These are phyloP conservation scores for Vicia sativa DNA, from an alignment of 306 rosid genomes.

Conservation along the genomic window DNA sequence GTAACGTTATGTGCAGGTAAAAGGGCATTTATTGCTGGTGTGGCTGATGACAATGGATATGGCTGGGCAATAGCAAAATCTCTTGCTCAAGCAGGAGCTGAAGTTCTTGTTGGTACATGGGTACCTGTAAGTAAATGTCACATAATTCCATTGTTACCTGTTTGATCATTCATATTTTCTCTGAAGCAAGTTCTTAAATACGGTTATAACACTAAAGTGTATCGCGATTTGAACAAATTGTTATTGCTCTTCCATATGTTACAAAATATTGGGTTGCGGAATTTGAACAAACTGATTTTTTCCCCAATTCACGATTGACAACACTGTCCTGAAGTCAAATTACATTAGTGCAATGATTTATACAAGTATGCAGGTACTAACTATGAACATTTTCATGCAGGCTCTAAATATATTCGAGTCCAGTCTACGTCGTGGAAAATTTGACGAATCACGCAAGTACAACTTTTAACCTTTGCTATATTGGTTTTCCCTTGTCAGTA, in stretches of 20 bases:
- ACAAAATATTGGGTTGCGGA: not conserved
- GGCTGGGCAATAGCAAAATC: constrained; percentile 99
- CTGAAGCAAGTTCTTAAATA: too few relatives aligned
- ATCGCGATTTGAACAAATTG: not conserved
- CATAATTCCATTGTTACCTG: constrained; percentile 6
- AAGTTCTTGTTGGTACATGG: constrained; percentile 97
- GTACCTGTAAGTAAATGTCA: constrained; percentile 96
- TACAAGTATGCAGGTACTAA: constrained; percentile 35
- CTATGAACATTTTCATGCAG: constrained; percentile 44
- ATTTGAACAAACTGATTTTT: not conserved
- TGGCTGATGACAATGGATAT: constrained; percentile 95
- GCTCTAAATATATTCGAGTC: constrained; percentile 96
- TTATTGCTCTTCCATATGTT: not conserved
- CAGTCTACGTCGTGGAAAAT: constrained; percentile 91
- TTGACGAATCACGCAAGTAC: constrained; percentile 84
- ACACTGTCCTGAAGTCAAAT: not conserved
- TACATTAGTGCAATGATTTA: constrained; percentile 28
- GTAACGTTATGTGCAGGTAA: constrained; percentile 57
- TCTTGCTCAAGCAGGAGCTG: constrained; percentile 97
- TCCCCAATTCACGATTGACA: not conserved
- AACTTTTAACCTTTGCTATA: constrained; percentile 27
- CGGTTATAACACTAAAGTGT: not conserved
- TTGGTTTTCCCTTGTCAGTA: constrained; percentile 6
- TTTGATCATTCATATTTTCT: not conserved
- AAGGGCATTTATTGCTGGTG: constrained; percentile 95